These are phyloP conservation scores for Beverwykella pulmonaria DNA, from an alignment of 495 filamentous ascomycete species.

Conservation along the genomic window DNA sequence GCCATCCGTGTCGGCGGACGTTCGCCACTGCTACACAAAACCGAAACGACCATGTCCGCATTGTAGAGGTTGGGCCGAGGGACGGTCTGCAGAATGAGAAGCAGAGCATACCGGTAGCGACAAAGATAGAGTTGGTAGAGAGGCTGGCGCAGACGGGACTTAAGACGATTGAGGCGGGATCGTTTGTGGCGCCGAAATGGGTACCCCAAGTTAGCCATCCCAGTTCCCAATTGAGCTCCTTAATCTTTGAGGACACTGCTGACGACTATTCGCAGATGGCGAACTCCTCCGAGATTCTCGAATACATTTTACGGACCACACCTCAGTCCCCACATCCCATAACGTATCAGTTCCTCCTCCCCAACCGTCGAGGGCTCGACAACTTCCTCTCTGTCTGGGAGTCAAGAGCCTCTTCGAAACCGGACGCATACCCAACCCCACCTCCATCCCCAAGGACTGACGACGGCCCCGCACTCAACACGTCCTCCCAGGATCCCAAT, in stretches of 20 bases:
- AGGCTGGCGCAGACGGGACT: conserved; percentile 83
- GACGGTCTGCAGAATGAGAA: conserved; percentile 98
- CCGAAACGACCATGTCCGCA: conserved; percentile 55
- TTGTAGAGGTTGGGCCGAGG: conserved; percentile 91
- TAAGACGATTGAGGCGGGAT: conserved; percentile 87
- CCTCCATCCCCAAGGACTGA: conserved; percentile 38
- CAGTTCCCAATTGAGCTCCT: neutral
- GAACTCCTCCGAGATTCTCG: conserved; percentile 80
- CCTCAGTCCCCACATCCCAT: conserved; percentile 65
- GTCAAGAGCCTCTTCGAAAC: conserved; percentile 42
- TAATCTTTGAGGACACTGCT: neutral
- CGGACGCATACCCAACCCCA: conserved; percentile 44
- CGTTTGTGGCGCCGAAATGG: conserved; percentile 97
- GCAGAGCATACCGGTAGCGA: conserved; percentile 72
- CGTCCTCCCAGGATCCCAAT: conserved; percentile 50
- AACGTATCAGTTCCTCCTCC: conserved; percentile 90
- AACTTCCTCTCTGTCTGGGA: conserved; percentile 52
- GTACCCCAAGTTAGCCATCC: conserved; percentile 81
- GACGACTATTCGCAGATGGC: conserved; percentile 69
- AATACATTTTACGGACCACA: conserved; percentile 65
- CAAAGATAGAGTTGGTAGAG: conserved; percentile 83
- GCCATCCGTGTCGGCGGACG: conserved; percentile 30
- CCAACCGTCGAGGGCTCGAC: conserved; percentile 81
- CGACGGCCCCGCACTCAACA: conserved; percentile 49
- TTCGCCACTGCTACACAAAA: conserved; percentile 24